A percentile compares a stretch with the other conserved stretches of the same genome.
phyloP scores from a whole-genome alignment of 2,329 filamentous ascomycete species.

The Alternaria solani region DNA sequence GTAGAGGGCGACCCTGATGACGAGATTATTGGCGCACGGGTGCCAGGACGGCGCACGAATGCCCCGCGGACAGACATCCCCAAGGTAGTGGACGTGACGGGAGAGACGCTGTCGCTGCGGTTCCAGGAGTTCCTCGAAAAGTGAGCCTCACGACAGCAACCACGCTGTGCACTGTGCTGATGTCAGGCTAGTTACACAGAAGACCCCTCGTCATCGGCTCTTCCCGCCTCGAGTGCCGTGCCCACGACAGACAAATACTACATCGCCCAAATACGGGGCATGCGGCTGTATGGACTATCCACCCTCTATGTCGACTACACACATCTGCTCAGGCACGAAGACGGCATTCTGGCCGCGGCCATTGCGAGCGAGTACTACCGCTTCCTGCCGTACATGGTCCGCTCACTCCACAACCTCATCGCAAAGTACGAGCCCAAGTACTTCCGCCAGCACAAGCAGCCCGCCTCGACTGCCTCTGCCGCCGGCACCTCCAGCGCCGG shows the following conservation, averaged over 20 bases:
- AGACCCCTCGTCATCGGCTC: slow-evolving; percentile 69
- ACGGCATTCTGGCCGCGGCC: slow-evolving; percentile 82
- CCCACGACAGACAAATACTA: slow-evolving; percentile 83
- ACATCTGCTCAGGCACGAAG: slow-evolving; percentile 79
- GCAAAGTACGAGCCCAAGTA: slow-evolving; percentile 94
- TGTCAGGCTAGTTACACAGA: slow-evolving; percentile 65
- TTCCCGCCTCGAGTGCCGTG: slow-evolving; percentile 70
- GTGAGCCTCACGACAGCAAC: slow-evolving; percentile 55
- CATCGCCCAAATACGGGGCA: slow-evolving; percentile 80
- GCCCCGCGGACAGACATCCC: slow-evolving; percentile 67
- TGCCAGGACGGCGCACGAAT: slow-evolving; percentile 48
- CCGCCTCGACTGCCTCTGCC: slow-evolving; percentile 75
- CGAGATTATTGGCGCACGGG: slow-evolving; percentile 64
- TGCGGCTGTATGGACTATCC: slow-evolving; percentile 77
- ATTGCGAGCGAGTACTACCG: slow-evolving; percentile 93
- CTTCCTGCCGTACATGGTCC: slow-evolving; percentile 89
- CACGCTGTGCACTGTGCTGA: slow-evolving; percentile 17
- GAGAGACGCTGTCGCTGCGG: slow-evolving; percentile 75
- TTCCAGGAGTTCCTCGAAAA: slow-evolving; percentile 83
- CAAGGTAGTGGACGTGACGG: slow-evolving; percentile 78
- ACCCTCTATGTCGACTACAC: slow-evolving; percentile 88
- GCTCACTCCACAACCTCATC: slow-evolving; percentile 90
- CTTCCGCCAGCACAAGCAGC: slow-evolving; percentile 90
- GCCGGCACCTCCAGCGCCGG: slow-evolving; percentile 69
- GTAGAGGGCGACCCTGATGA: slow-evolving; percentile 68